Evolutionary conservation across 345 rosid species (phyloP), one percentile per base, ranked within the genome.

Genomic region (Limnanthes douglasii): DNA sequence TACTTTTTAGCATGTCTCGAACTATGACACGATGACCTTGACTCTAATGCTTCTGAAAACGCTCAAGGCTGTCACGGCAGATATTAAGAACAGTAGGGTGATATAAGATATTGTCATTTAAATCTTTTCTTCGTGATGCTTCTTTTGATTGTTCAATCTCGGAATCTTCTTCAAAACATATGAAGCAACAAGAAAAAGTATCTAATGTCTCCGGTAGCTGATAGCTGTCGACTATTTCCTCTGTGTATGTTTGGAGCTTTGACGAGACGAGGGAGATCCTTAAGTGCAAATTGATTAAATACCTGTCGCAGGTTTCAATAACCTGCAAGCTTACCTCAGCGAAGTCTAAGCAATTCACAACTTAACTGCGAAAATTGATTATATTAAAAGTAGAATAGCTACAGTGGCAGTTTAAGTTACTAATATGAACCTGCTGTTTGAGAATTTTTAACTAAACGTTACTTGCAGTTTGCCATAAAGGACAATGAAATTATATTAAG

Each of bases 31-130:
- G 96, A 45, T 90, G 94, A 49, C 88, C 94, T 64, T 69, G 75
- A 43, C 78, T 52, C 96, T 96, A 90, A 39, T 90, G 96, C 57
- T 75, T 70, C 72, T 80, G 99, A 60, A 80, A 90, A 39, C 80
- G 99, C 15, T 80, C 96, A 5, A 79, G 61, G 43, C 66, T 90
- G 60, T 75, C 88, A 37, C 51, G 53, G 29, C 53, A 63, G 62
- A 73, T 53, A 34, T 78, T 85, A 36, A 31, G 6, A 20, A 51
- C 34, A 20, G 62, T 53, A 7, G 94, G 94, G 59, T 57, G 64
- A 62, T 66, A 85, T 14, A 90, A 46, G 34, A 66, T 64, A 63
- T 80, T 90, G 42, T 80, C 78, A 53, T 65, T 55, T 33, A 75
- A 43, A 48, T 62, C 64, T 58, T 63, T 75, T 45, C 80, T 65